These are phyloP conservation scores for Flammula alnicola DNA, from an alignment of 1,284 basidiomycete species.

Conservation along the genomic window DNA sequence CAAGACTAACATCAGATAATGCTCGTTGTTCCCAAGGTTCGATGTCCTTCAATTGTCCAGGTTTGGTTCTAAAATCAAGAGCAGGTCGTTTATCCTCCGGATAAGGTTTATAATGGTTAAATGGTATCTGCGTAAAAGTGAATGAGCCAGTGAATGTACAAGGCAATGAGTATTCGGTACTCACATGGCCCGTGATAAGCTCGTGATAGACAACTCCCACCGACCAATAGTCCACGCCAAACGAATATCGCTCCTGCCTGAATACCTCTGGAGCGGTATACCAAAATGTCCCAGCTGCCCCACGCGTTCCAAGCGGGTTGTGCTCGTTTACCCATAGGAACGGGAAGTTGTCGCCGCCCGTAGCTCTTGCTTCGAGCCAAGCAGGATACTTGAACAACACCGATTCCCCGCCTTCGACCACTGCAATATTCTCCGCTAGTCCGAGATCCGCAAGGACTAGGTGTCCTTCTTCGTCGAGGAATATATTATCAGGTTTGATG, in stretches of 20 bases:
- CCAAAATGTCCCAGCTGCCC: constrained; percentile 35
- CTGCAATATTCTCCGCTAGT: constrained; percentile 32
- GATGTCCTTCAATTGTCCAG: constrained; percentile 26
- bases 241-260: constrained; percentile 33
- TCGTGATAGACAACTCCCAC: constrained; percentile 33
- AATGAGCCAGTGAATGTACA: neutral
- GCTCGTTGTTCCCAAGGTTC: constrained; percentile 19
- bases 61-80: constrained; percentile 25
- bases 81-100: constrained; percentile 25
- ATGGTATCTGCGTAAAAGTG: constrained; percentile 25
- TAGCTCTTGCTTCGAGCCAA: constrained; percentile 22
- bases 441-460: constrained; percentile 38
- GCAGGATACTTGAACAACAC: constrained; percentile 28
- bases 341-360: constrained; percentile 23
- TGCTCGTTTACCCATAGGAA: constrained; percentile 25
- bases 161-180: constrained; percentile 9
- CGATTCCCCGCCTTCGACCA: constrained; percentile 23
- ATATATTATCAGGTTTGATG: constrained; percentile 38
- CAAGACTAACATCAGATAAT: constrained; percentile 16
- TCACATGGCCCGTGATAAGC: constrained; percentile 38
- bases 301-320: constrained; percentile 26
- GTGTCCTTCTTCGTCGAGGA: constrained; percentile 34
- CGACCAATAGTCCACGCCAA: constrained; percentile 39
- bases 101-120: constrained; percentile 26
- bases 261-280: constrained; percentile 39